Percentiles rank a stretch among this genome's conserved stretches.
These are phyloP conservation scores for Phycomyces blakesleeanus DNA, from an alignment of 192 early-diverging fungal genomes.

Conservation along the genomic window DNA sequence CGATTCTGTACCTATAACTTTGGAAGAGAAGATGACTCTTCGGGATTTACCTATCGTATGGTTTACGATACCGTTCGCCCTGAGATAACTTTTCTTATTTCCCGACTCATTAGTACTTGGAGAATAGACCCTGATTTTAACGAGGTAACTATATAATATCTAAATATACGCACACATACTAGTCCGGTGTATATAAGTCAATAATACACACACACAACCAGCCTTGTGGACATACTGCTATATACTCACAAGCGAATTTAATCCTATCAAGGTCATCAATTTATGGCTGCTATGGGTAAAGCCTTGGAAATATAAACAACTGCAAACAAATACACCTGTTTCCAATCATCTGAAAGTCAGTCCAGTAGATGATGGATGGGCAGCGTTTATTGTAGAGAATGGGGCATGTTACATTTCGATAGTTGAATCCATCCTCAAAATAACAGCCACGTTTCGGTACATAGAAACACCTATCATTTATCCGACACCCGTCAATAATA, in stretches of 20 bases:
- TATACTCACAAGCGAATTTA: no score
- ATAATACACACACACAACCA: no score
- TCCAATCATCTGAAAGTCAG: neutral
- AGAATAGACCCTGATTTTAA: neutral
- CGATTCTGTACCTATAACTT: neutral
- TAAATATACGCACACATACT: no score
- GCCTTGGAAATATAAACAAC: neutral
- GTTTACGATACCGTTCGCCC: neutral
- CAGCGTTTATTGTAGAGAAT: neutral
- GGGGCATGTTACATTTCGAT: neutral
- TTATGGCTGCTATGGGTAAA: neutral
- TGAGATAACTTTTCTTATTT: neutral
- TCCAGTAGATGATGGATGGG: neutral
- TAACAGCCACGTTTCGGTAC: neutral
- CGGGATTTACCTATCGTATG: neutral
- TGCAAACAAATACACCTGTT: neutral
- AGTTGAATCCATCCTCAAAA: neutral
- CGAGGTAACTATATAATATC: no score
- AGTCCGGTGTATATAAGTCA: neutral
- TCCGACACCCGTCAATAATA: no score
- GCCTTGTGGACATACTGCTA: no score
- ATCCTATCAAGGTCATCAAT: neutral
- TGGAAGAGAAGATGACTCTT: neutral
- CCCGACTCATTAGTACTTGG: neutral
- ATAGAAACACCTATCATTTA: no score